Base-by-base conservation (phyloP, 2,329 filamentous ascomycete genomes). In the Arthrobotrys entomopaga region DNA sequence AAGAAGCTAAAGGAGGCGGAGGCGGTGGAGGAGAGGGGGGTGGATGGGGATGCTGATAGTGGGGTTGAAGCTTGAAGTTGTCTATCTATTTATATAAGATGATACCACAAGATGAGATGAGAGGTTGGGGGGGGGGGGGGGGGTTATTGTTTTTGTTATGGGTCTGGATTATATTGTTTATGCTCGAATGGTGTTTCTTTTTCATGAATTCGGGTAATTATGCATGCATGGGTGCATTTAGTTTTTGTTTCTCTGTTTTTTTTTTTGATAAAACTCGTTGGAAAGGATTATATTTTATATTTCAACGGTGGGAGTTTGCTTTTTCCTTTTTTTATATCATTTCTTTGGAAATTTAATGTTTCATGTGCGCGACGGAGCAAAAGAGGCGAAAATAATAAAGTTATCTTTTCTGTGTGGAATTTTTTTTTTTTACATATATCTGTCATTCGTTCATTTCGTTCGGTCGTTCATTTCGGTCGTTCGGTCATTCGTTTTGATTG, bases 1-100 rank as follows among this genome's bases (percentile, higher is more conserved):
- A 81, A 79, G 38, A 79, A 81, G 29, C 50, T 79, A 2, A 50
- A 57, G 38, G 49, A 59, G 20, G 57, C 34, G 11, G 56, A 26
- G 16, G 54, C 26, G 1, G 43, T 38, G 10, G 38, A 61, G 16
- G 46, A 20, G 13, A 38, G 56, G 16, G 49, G 57, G 34, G 22
- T 59, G n/a, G 56, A 69, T 40, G 65, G 56, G 10, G 69, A 73
- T 59, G 63, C 70, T 3, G 70, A 74, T 50, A 74, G 70, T 42
- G 70, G 70, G 15, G 70, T 74, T 34, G 70, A 74, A 50, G 70
- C 70, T 10, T 74, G 22, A 53, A 40, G n/a, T n/a, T n/a, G n/a
- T n/a, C n/a, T n/a, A n/a, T n/a, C n/a, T n/a, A n/a, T n/a, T n/a
- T n/a, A n/a, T n/a, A n/a, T n/a, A n/a, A n/a, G n/a, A n/a, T n/a